These are phyloP conservation scores for Coemansia sp. DNA, from an alignment of 192 early-diverging fungal genomes.

Conservation along the genomic window DNA sequence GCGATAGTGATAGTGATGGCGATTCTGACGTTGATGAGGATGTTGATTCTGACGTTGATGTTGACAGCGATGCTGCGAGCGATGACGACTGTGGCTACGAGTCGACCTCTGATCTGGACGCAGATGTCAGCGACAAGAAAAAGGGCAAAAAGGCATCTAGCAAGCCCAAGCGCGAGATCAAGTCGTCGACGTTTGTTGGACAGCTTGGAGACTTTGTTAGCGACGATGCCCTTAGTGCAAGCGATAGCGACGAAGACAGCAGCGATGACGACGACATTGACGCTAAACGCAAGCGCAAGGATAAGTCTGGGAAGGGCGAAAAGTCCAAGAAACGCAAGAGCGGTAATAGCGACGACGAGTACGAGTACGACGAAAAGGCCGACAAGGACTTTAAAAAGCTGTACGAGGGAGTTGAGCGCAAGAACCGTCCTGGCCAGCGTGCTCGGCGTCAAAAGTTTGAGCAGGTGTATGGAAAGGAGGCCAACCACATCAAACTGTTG, in stretches of 20 bases:
- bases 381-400: slow-evolving; percentile 59
- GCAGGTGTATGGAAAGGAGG: slow-evolving; percentile 59
- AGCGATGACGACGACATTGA: slow-evolving; percentile 7
- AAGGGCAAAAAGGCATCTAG: neutral
- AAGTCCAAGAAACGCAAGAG: slow-evolving; percentile 30
- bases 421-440: slow-evolving; percentile 64
- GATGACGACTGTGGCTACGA: slow-evolving; percentile 15
- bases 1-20: neutral
- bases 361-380: slow-evolving; percentile 39
- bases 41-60: slow-evolving; percentile 9
- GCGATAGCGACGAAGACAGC: slow-evolving; percentile 19
- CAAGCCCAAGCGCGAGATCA: neutral
- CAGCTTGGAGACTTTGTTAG: slow-evolving; percentile 32
- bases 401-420: slow-evolving; percentile 47
- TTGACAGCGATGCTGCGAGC: neutral
- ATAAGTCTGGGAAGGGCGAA: slow-evolving; percentile 21
- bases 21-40: slow-evolving; percentile 9
- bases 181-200: slow-evolving; percentile 32
- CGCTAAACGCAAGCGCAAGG: slow-evolving; percentile 13
- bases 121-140: slow-evolving; percentile 1
- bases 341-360: slow-evolving; percentile 6
- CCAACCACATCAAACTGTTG: slow-evolving; percentile 60
- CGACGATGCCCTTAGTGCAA: slow-evolving; percentile 20
- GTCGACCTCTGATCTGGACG: slow-evolving; percentile 26
- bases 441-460: slow-evolving; percentile 56